A percentile compares a stretch with the other conserved stretches of the same genome.
Evolutionary conservation across 1,139 yeast species (phyloP).

Genomic region (Kodamaea fungicola): DNA sequence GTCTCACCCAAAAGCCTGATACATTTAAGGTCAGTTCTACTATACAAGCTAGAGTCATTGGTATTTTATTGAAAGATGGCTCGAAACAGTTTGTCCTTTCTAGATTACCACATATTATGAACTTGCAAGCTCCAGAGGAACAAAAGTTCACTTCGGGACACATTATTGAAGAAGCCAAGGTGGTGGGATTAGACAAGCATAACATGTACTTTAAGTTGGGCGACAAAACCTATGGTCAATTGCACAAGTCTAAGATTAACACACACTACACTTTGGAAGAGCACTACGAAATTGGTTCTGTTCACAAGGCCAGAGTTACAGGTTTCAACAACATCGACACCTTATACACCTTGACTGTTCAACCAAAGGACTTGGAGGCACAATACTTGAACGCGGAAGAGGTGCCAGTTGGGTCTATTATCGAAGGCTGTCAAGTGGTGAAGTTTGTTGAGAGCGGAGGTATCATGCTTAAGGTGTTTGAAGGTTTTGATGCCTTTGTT

Average conservation of each 20-base stretch:
- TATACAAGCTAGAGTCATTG: slow-evolving; percentile 68
- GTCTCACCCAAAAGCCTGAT: slow-evolving; percentile 49
- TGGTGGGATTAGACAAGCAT: slow-evolving; percentile 55
- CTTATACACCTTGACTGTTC: slow-evolving; percentile 62
- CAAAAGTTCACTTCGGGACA: slow-evolving; percentile 75
- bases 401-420: slow-evolving; percentile 69
- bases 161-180: slow-evolving; percentile 54
- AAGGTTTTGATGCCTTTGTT: slow-evolving; percentile 71
- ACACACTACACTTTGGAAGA: slow-evolving; percentile 47
- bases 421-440: slow-evolving; percentile 55
- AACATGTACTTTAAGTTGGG: slow-evolving; percentile 60
- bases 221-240: slow-evolving; percentile 58
- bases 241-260: slow-evolving; percentile 68
- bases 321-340: slow-evolving; percentile 69
- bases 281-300: slow-evolving; percentile 59
- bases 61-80: slow-evolving; percentile 54
- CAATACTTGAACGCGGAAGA: slow-evolving; percentile 66
- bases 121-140: slow-evolving; percentile 23
- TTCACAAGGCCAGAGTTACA: slow-evolving; percentile 72
- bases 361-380: slow-evolving; percentile 59
- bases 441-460: slow-evolving; percentile 65
- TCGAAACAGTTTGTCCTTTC: slow-evolving; percentile 64
- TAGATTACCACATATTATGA: slow-evolving; percentile 52
- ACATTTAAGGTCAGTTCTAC: slow-evolving; percentile 64
- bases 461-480: slow-evolving; percentile 60